phyloP scores from a whole-genome alignment of 345 rosid species.

The Citrus unshiu region DNA sequence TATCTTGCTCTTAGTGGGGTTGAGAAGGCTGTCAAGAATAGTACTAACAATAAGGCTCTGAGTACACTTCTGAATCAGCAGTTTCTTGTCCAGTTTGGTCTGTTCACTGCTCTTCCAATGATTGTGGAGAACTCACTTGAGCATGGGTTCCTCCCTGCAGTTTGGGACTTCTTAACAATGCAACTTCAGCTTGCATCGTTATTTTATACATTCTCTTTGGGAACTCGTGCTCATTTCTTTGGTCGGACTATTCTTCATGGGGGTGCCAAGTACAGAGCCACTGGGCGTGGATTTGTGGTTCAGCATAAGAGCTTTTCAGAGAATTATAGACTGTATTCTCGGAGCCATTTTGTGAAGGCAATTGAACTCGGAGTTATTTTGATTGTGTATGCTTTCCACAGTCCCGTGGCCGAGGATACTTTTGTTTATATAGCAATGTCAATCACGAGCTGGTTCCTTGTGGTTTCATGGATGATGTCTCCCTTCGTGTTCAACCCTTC shows the following conservation, averaged over 20 bases:
- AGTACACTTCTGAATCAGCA: constrained; percentile 82
- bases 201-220: constrained; percentile 85
- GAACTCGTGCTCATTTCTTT: constrained; percentile 77
- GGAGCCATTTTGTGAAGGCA: constrained; percentile 91
- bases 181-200: constrained; percentile 77
- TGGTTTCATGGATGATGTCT: constrained; percentile 81
- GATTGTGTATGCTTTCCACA: constrained; percentile 65
- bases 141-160: constrained; percentile 77
- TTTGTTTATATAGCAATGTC: constrained; percentile 70
- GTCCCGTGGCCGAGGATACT: constrained; percentile 49
- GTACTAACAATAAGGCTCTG: constrained; percentile 49
- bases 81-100: constrained; percentile 71
- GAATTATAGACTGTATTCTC: constrained; percentile 74
- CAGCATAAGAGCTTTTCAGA: constrained; percentile 79
- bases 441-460: constrained; percentile 85
- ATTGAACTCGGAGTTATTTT: constrained; percentile 82
- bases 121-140: constrained; percentile 78
- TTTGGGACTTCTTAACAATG: constrained; percentile 87
- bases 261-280: constrained; percentile 88
- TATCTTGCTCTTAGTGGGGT: constrained; percentile 88
- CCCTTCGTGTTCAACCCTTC: constrained; percentile 89
- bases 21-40: constrained; percentile 42
- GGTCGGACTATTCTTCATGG: constrained; percentile 94
- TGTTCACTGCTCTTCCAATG: constrained; percentile 88
- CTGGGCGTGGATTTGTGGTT: constrained; percentile 94